Conservation (phyloP, 495 filamentous ascomycete genomes). For the Alectoria sarmentosa region DNA sequence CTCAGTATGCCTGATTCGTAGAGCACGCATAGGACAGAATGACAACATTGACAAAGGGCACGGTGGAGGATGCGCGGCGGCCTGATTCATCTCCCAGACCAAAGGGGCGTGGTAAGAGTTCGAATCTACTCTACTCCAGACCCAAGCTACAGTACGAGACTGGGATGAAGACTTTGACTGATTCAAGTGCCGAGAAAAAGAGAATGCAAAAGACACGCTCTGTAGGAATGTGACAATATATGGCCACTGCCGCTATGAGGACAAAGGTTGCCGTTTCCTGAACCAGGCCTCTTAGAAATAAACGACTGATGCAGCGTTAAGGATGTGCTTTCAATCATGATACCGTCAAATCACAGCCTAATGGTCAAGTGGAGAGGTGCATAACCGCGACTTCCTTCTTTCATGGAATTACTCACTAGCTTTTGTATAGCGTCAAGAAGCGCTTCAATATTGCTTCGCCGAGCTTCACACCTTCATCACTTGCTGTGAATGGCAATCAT, state of each 20-base stretch:
- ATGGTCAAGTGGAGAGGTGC: conserved; percentile 54
- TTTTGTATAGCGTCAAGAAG: conserved; percentile 53
- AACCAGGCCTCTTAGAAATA: conserved; percentile 8
- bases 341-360: conserved; percentile 49
- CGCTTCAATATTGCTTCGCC: conserved; percentile 93
- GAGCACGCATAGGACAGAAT: conserved; percentile 12
- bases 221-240: conserved; percentile 94
- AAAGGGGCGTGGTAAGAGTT: conserved; percentile 53
- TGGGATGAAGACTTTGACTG: conserved; percentile 8
- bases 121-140: neutral
- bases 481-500: conserved; percentile 45
- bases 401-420: conserved; percentile 8
- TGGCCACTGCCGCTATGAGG: conserved; percentile 86
- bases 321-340: conserved; percentile 91
- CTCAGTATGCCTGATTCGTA: conserved; percentile 21
- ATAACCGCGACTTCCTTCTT: conserved; percentile 17
- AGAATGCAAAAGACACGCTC: conserved; percentile 74
- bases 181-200: conserved; percentile 31
- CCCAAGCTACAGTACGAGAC: neutral
- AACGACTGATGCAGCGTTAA: conserved; percentile 29
- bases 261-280: conserved; percentile 50
- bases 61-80: conserved; percentile 26
- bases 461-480: conserved; percentile 74
- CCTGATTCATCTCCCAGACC: conserved; percentile 51
- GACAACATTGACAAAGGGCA: conserved; percentile 17